Evolutionary conservation across 768 basidiomycete genomes (phyloP).

Genomic region (Clitopilus hobsonii): DNA sequence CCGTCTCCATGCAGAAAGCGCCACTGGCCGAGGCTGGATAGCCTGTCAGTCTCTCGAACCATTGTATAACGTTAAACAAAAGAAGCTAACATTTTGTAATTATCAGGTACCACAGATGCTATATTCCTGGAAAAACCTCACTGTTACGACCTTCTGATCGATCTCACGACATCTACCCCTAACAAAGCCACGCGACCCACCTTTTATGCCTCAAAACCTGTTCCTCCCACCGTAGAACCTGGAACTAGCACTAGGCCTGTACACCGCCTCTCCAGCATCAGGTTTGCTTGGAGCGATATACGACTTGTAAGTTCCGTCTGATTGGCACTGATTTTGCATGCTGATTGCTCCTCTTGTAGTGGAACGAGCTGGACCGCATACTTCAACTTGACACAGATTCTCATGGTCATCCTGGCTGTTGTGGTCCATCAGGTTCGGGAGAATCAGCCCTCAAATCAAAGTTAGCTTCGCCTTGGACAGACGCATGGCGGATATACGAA

Average conservation of each 20-base stretch:
- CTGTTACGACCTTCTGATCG: slow-evolving; percentile 77
- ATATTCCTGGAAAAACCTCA: slow-evolving; percentile 79
- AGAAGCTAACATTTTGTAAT: too few relatives aligned
- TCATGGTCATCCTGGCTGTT: slow-evolving; percentile 25
- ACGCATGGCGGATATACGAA: slow-evolving; percentile 80
- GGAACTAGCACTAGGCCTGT: slow-evolving; percentile 30
- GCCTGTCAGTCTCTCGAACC: slow-evolving; percentile 64
- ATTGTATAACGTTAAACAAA: too few relatives aligned
- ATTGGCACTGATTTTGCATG: background rate
- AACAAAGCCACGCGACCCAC: slow-evolving; percentile 60
- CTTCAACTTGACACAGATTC: slow-evolving; percentile 47
- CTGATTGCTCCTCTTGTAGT: slow-evolving; percentile 32
- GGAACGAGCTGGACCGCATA: slow-evolving; percentile 74
- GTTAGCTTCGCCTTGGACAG: slow-evolving; percentile 54
- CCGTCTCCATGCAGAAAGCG: slow-evolving; percentile 50
- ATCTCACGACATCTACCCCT: slow-evolving; percentile 65
- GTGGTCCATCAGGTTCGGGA: slow-evolving; percentile 27
- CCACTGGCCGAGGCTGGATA: slow-evolving; percentile 71
- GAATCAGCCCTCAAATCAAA: slow-evolving; percentile 28
- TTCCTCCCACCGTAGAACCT: slow-evolving; percentile 22
- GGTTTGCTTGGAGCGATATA: slow-evolving; percentile 84
- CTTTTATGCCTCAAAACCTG: slow-evolving; percentile 55
- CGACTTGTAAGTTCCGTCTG: slow-evolving; percentile 51
- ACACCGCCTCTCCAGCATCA: slow-evolving; percentile 55
- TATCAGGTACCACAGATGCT: slow-evolving; percentile 73